Base-by-base conservation (phyloP, 345 rosid species). In the Moricandia moricandioides region DNA sequence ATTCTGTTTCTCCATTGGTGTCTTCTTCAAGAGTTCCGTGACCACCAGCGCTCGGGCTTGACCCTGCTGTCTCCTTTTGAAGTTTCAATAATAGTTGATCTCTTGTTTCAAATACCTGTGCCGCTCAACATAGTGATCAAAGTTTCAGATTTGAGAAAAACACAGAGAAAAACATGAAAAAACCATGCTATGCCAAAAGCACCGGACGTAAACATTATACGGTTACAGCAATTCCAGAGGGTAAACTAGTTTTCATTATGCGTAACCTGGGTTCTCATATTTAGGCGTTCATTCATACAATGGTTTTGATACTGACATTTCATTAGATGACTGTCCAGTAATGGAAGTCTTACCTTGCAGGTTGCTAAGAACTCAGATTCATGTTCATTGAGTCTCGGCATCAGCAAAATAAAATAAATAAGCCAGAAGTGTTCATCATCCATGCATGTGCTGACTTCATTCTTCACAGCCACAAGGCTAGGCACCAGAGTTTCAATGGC, bases 351-450 rank as follows among this genome's bases (percentile, higher is more conserved):
- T 88, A 74, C 96, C 88, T 84, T 80, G 61, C 86, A 80, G 18
- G 86, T 81, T 71, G 93, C 86, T 52, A 90, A 82, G 72, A 84
- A 75, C 81, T 86, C 87, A 55, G 73, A 77, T 81, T 90, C 96
- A 61, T 84, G 64, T 35, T 81, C 84, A 69, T 76, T 84, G 26
- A 90, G 74, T 81, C 93, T 87, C 7, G 91, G 91, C 76, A 88
- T 86, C 83, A 90, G 77, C 71, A 88, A 74, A 70, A 88, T 83
- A 43, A 90, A 90, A 77, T 90, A 90, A 35, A 90, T 82, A 78
- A 87, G 80, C 96, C 96, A 90, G 77, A 90, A 90, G 24, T 70
- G 84, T 35, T 75, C 83, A 47, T 85, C 79, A 65, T 72, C 83
- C 73, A 87, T 62, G 65, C 68, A 54, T 71, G 67, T 71, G 11